Conservation (phyloP, 2,329 filamentous ascomycete genomes). For the Penicillium sp. region DNA sequence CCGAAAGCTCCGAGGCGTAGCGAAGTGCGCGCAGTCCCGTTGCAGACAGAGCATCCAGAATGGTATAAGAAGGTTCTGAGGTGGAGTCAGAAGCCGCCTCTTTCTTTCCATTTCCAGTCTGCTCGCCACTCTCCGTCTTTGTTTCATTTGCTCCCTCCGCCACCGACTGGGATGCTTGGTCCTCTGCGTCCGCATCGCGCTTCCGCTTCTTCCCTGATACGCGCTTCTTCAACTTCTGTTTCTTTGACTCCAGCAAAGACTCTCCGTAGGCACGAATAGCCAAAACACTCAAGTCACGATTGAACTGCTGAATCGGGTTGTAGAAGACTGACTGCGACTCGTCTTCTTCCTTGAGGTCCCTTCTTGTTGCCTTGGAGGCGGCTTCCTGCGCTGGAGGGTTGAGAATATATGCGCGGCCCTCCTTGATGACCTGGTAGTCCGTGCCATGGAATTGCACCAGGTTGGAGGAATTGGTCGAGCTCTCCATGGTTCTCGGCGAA, state of each 20-base stretch:
- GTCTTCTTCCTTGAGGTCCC: conserved; percentile 48
- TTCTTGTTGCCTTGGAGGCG: conserved; percentile 41
- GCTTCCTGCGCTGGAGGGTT: conserved; percentile 50
- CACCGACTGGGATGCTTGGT: conserved; percentile 9
- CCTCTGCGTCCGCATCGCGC: conserved; percentile 27
- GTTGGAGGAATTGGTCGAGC: conserved; percentile 16
- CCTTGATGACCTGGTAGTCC: conserved; percentile 57
- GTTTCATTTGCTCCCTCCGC: conserved; percentile 19
- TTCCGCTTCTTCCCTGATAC: conserved; percentile 38
- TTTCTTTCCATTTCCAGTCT: conserved; percentile 6
- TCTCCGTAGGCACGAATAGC: conserved; percentile 86
- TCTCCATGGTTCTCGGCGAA: conserved; percentile 17
- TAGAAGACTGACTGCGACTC: conserved; percentile 82
- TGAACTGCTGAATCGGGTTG: conserved; percentile 98
- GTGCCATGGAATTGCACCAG: conserved; percentile 46
- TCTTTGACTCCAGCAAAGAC: conserved; percentile 53
- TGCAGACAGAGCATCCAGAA: conserved; percentile 90
- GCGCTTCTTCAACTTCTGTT: conserved; percentile 39
- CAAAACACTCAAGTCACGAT: conserved; percentile 87
- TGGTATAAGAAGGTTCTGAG: conserved; percentile 57
- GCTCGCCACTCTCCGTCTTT: conserved; percentile 10
- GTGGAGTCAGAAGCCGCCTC: conserved; percentile 23
- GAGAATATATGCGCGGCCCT: conserved; percentile 64
- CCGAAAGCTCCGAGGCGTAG: conserved; percentile 84
- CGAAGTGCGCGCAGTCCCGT: conserved; percentile 86